phyloP scores from a whole-genome alignment of 2,329 filamentous ascomycete genomes.

The Aaosphaeria arxii region DNA sequence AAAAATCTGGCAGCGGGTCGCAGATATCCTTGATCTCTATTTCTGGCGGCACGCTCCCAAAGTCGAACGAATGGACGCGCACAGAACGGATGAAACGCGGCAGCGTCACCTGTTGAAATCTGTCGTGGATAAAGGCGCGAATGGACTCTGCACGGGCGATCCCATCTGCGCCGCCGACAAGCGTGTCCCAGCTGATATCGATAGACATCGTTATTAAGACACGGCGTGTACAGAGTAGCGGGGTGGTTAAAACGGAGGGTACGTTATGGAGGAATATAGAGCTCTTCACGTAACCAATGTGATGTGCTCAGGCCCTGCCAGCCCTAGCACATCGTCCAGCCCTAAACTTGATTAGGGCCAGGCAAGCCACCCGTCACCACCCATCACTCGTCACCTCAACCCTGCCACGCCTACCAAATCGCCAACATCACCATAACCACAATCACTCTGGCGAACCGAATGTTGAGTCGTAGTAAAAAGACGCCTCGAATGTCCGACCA shows the following conservation, averaged over 20 bases:
- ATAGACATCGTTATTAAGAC: constrained; percentile 71
- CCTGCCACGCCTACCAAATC: too few species aligned
- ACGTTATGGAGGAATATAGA: too few species aligned
- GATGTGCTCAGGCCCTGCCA: too few species aligned
- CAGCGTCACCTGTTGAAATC: constrained; percentile 87
- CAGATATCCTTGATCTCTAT: constrained; percentile 96
- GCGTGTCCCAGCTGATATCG: constrained; percentile 92
- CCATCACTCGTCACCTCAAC: too few species aligned
- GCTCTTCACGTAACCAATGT: too few species aligned
- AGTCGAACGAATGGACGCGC: constrained; percentile 89
- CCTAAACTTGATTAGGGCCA: too few species aligned
- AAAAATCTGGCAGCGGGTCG: constrained; percentile 93
- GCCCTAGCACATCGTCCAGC: too few species aligned
- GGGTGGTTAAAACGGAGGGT: constrained; percentile 17
- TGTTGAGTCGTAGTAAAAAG: too few species aligned
- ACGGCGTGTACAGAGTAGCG: constrained; percentile 11
- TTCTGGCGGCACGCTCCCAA: constrained; percentile 77
- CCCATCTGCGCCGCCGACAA: constrained; percentile 87
- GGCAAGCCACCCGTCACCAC: too few species aligned
- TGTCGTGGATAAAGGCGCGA: constrained; percentile 89
- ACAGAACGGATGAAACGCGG: constrained; percentile 97
- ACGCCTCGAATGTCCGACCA: too few species aligned
- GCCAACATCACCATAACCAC: too few species aligned
- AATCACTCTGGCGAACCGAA: too few species aligned
- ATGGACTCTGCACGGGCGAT: constrained; percentile 80